Conservation (phyloP, 441 rosid genomes). For the Gossypium davidsonii region DNA sequence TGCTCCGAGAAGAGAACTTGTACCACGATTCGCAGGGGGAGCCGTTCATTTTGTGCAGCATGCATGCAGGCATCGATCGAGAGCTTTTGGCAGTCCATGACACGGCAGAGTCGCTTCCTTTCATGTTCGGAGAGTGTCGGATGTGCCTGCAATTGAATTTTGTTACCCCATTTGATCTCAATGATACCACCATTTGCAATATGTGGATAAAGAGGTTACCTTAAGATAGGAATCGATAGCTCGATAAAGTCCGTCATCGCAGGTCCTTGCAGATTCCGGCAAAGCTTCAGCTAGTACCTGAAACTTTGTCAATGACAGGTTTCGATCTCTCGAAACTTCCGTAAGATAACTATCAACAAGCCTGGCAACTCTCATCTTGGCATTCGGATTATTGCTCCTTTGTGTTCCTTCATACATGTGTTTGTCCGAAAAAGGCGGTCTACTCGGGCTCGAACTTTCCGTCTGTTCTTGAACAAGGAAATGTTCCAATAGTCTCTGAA, state of each 20-base stretch:
- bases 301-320: slow-evolving; percentile 77
- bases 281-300: slow-evolving; percentile 89
- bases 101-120: slow-evolving; percentile 84
- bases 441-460: slow-evolving; percentile 68
- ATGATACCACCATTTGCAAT: neutral
- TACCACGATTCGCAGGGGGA: slow-evolving; percentile 79
- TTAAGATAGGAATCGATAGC: slow-evolving; percentile 91
- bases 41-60: slow-evolving; percentile 91
- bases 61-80: slow-evolving; percentile 95
- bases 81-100: slow-evolving; percentile 95
- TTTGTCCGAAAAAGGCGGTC: slow-evolving; percentile 49
- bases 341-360: slow-evolving; percentile 90
- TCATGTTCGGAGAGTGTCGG: slow-evolving; percentile 90
- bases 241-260: slow-evolving; percentile 87
- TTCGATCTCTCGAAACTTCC: slow-evolving; percentile 81
- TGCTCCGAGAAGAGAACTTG: slow-evolving; percentile 96
- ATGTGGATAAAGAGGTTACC: slow-evolving; percentile 32
- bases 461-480: slow-evolving; percentile 89
- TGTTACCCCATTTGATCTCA: neutral
- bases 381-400: slow-evolving; percentile 41
- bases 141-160: slow-evolving; percentile 55
- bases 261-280: slow-evolving; percentile 85
- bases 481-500: slow-evolving; percentile 87
- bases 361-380: slow-evolving; percentile 87
- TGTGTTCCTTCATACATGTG: slow-evolving; percentile 46